These are phyloP conservation scores for Chlamydomonas sphaeroides DNA, from an alignment of 139 green algal genomes.

Conservation along the genomic window DNA sequence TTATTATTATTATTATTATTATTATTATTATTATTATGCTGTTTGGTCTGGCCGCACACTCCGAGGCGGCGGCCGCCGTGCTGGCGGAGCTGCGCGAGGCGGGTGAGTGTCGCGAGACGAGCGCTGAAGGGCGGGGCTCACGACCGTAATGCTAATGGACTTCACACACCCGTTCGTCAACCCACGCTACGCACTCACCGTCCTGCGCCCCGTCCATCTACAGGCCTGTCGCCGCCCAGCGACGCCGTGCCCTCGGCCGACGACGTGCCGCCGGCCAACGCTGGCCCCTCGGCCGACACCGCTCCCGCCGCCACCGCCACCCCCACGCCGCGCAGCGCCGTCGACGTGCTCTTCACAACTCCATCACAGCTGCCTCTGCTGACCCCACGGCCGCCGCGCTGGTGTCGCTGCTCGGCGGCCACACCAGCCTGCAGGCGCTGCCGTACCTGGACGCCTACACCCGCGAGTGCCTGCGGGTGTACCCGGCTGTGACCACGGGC, in stretches of 20 bases:
- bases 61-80: background rate
- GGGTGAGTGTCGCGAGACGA: background rate
- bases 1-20: too few relatives aligned
- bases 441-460: conserved; percentile 11
- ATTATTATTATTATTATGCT: too few relatives aligned
- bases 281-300: too few relatives aligned
- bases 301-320: too few relatives aligned
- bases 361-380: background rate
- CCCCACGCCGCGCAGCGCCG: background rate
- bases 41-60: conserved; percentile 1
- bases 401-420: background rate
- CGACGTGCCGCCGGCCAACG: too few relatives aligned
- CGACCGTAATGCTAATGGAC: too few relatives aligned
- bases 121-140: too few relatives aligned
- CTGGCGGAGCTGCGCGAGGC: conserved; percentile 1
- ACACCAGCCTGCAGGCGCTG: background rate
- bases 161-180: background rate
- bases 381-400: background rate
- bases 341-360: too few relatives aligned
- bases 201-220: too few relatives aligned
- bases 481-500: conserved; percentile 7
- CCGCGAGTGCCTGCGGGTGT: conserved; percentile 16
- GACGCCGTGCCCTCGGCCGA: too few relatives aligned
- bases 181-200: too few relatives aligned
- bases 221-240: too few relatives aligned